Percentiles rank a stretch among this genome's conserved stretches.
These are phyloP conservation scores for Trametes gibbosa DNA, from an alignment of 768 basidiomycete species.

Conservation along the genomic window DNA sequence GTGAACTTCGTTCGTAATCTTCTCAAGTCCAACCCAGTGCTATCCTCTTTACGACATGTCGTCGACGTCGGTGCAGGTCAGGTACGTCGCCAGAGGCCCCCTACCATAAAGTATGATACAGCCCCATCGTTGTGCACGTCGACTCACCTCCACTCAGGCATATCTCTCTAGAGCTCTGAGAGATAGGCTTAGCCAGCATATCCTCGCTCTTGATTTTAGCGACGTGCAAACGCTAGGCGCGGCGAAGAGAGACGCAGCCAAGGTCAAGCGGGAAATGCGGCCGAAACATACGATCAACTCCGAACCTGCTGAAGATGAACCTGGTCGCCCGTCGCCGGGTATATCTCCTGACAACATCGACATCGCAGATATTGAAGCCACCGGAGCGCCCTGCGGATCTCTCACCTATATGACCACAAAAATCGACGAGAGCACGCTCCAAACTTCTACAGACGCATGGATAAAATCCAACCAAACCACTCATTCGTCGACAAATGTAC, in stretches of 20 bases:
- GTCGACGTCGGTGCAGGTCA: constrained; percentile 79
- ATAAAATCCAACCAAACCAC: constrained; percentile 24
- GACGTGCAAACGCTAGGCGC: constrained; percentile 59
- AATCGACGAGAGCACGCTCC: constrained; percentile 49
- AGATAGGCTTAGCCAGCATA: constrained; percentile 35
- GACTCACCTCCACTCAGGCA: constrained; percentile 38
- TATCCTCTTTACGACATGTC: constrained; percentile 36
- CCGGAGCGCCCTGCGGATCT: not conserved
- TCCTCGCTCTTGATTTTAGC: constrained; percentile 69
- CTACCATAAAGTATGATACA: not conserved
- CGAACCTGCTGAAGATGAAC: too few relatives aligned
- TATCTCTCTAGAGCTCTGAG: constrained; percentile 56
- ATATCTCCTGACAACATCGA: too few relatives aligned
- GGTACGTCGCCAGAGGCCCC: constrained; percentile 31
- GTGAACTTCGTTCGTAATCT: constrained; percentile 47
- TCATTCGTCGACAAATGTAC: not conserved
- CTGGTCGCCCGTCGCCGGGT: too few relatives aligned
- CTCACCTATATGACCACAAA: constrained; percentile 57
- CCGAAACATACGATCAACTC: constrained; percentile 14
- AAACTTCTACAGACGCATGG: constrained; percentile 52
- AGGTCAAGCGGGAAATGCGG: constrained; percentile 10
- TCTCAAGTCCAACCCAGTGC: constrained; percentile 27
- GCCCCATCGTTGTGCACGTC: not conserved
- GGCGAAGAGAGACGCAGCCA: constrained; percentile 31
- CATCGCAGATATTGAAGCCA: not conserved